Evolutionary conservation across 345 rosid genomes (phyloP).

Genomic region (Lumnitzera littorea): DNA sequence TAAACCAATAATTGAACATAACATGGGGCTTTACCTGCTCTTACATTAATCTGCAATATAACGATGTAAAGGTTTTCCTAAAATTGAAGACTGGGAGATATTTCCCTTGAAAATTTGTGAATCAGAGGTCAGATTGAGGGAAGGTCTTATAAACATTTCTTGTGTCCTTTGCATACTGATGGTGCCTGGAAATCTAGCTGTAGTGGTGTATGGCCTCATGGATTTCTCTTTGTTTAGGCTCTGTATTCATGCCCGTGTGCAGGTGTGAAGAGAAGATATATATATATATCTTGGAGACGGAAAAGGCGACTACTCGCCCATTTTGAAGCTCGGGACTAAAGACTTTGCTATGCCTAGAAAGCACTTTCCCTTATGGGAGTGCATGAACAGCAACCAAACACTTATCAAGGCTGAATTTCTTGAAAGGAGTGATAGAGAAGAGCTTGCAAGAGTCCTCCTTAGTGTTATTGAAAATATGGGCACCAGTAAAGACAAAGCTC

Average conservation of each 20-base stretch:
- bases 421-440: slow-evolving; percentile 64
- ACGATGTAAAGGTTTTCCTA: no score
- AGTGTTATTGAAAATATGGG: slow-evolving; percentile 17
- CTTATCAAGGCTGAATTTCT: slow-evolving; percentile 61
- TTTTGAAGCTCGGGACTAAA: slow-evolving; percentile 44
- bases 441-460: slow-evolving; percentile 41
- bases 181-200: no score
- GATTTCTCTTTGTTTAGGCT: no score
- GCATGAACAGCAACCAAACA: slow-evolving; percentile 22
- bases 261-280: slow-evolving; percentile 21
- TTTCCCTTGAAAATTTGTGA: no score
- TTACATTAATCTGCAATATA: no score
- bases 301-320: slow-evolving; percentile 70
- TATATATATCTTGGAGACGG: slow-evolving; percentile 85
- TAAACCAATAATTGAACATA: no score
- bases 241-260: not conserved
- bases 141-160: no score
- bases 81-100: no score
- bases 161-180: no score
- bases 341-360: slow-evolving; percentile 75
- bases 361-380: slow-evolving; percentile 53
- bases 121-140: no score
- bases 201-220: no score
- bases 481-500: not conserved
- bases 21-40: no score